Conservation (phyloP, 192 early-diverging fungal genomes). For the Borealophlyctis nickersoniae region DNA sequence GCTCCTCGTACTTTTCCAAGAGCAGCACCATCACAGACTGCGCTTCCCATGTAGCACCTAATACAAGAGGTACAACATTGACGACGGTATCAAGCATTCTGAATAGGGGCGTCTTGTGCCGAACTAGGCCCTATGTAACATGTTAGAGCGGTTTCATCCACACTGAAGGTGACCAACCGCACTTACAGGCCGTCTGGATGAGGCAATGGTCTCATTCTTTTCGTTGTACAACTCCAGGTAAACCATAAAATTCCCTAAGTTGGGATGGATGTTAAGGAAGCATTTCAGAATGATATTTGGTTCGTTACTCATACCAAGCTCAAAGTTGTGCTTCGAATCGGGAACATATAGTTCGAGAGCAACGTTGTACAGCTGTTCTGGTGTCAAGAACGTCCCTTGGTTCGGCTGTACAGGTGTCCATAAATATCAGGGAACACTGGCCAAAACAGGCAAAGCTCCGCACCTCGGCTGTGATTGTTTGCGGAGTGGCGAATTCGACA, state of each 20-base stretch:
- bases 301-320: slow-evolving; percentile 29
- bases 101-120: slow-evolving; percentile 41
- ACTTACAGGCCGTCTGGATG: slow-evolving; percentile 46
- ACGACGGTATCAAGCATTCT: slow-evolving; percentile 28
- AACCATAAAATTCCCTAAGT: slow-evolving; percentile 66
- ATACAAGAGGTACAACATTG: slow-evolving; percentile 44
- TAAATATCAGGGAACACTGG: no score
- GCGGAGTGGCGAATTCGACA: background rate
- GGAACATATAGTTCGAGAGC: slow-evolving; percentile 57
- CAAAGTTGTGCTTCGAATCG: slow-evolving; percentile 54
- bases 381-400: slow-evolving; percentile 22
- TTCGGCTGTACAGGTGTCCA: no score
- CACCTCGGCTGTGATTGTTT: no score
- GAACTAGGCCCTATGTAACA: slow-evolving; percentile 27
- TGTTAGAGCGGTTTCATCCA: slow-evolving; percentile 28
- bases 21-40: slow-evolving; percentile 46
- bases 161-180: slow-evolving; percentile 16
- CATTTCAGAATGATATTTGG: background rate
- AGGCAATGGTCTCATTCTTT: slow-evolving; percentile 27
- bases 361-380: slow-evolving; percentile 61
- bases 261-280: background rate
- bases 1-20: slow-evolving; percentile 51
- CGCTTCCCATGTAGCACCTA: slow-evolving; percentile 43
- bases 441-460: no score
- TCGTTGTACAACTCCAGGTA: slow-evolving; percentile 45